phyloP scores from a whole-genome alignment of 2,329 filamentous ascomycete species.

The Trichoderma cornu-damae region DNA sequence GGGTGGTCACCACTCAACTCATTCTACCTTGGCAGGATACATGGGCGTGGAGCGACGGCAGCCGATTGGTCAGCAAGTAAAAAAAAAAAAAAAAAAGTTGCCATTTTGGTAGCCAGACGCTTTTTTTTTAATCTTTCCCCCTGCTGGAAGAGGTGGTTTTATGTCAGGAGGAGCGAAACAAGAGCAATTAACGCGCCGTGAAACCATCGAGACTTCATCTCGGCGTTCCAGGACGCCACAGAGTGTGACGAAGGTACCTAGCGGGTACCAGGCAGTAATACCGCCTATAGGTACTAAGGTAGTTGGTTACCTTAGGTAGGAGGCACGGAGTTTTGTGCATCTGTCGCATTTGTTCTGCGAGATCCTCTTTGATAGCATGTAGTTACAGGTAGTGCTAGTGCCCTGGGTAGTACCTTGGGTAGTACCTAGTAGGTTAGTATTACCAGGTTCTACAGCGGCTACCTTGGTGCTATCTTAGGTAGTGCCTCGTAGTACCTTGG shows the following conservation, averaged over 20 bases:
- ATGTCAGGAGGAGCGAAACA: conserved; percentile 11
- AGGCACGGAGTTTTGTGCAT: background rate
- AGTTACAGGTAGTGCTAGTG: no score
- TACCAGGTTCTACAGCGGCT: no score
- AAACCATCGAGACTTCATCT: conserved; percentile 4
- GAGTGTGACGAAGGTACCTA: background rate
- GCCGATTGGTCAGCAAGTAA: conserved; percentile 1
- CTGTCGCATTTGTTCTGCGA: background rate
- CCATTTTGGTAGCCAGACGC: background rate
- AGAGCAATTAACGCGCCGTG: background rate
- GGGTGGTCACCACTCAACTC: no score
- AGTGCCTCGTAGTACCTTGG: no score
- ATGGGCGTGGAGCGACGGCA: background rate
- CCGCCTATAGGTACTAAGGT: background rate
- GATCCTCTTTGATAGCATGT: background rate
- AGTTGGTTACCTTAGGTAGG: background rate
- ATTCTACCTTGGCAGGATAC: no score
- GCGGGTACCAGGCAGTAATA: background rate
- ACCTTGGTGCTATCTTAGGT: no score
- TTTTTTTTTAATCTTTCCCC: background rate
- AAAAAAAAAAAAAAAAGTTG: no score
- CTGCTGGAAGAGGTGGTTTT: background rate
- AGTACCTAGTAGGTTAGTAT: no score
- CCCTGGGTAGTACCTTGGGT: no score
- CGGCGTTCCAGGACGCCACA: background rate